A percentile compares a stretch with the other conserved stretches of the same genome.
These are phyloP conservation scores for Botrytis galanthina DNA, from an alignment of 2,329 filamentous ascomycete genomes.

Conservation along the genomic window DNA sequence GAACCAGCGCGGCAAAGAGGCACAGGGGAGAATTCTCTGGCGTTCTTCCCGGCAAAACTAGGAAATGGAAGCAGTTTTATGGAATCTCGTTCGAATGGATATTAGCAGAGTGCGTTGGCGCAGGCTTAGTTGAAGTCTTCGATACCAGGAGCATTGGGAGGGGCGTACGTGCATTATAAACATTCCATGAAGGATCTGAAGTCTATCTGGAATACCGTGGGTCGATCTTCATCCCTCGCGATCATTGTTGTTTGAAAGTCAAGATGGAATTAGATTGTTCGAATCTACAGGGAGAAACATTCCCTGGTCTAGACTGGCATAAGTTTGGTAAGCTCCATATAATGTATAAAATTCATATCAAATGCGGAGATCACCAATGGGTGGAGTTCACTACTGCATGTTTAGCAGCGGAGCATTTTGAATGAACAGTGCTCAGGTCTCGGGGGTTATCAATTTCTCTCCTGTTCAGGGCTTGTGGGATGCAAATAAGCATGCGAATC, in stretches of 20 bases:
- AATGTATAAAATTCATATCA: slow-evolving; percentile 12
- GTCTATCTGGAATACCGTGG: neutral
- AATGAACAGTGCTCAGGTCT: slow-evolving; percentile 20
- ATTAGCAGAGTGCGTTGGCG: slow-evolving; percentile 66
- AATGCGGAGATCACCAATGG: slow-evolving; percentile 10
- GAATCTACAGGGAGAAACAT: slow-evolving; percentile 7
- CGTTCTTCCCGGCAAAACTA: slow-evolving; percentile 58
- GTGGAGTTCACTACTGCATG: slow-evolving; percentile 16
- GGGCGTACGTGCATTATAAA: slow-evolving; percentile 51
- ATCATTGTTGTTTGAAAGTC: neutral
- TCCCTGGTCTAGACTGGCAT: neutral
- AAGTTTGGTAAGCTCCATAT: slow-evolving; percentile 11
- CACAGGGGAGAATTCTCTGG: slow-evolving; percentile 55
- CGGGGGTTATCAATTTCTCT: neutral
- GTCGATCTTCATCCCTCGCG: neutral
- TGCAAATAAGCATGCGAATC: neutral
- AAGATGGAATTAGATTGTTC: neutral
- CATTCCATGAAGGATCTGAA: neutral
- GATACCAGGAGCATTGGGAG: slow-evolving; percentile 71
- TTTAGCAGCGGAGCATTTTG: slow-evolving; percentile 9
- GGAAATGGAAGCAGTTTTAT: slow-evolving; percentile 69
- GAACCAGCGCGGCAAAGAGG: slow-evolving; percentile 48
- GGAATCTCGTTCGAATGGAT: slow-evolving; percentile 71
- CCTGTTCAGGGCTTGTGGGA: neutral
- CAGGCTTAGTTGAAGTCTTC: slow-evolving; percentile 70